Evolutionary conservation across 768 basidiomycete species (phyloP), one percentile per base, ranked within the genome.

Genomic region (Termitomyces sp.): DNA sequence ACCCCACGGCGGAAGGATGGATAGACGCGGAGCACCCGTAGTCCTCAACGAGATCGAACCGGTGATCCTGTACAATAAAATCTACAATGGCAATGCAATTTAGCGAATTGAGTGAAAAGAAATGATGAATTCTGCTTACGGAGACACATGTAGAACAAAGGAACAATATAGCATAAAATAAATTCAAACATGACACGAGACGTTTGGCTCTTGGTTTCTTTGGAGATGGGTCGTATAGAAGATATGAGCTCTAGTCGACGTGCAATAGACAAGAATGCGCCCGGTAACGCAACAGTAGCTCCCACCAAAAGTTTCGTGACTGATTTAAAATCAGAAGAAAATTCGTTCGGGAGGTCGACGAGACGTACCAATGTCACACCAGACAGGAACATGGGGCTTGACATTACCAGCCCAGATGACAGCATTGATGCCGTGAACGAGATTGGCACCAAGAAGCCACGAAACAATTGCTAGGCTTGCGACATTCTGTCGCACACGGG

Each of bases 361-460:
- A 53, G 26, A 55, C 83, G 59, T 53, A 90, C 88, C 74, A 37
- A 94, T 85, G 65, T 94, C 91, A 67, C 91, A 93, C 89, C 89
- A 94, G 8, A 82, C 76, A 0, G 82, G 76, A 16, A 73, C 74
- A 46, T 63, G 68, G 32, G 82, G 68, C 24, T 74, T 67, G 5
- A 73, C 68, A 64, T 81, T 84, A n/a, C 72, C 79, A 44, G 74
- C 71, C 89, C 88, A 94, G 4, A 86, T 64, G 26, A 88, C 62
- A 4, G 83, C 71, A 66, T 92, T 83, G 40, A 89, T 70, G 0
- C 81, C 81, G 57, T 78, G 77, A 37, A 80, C 73, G 13, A 86
- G 27, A 60, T 82, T 85, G 32, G 70, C 71, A 4, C 77, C 62
- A 24, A 78, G 67, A 4, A 86, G 74, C 85, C 85, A 87, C 0